phyloP scores from a whole-genome alignment of 352 stramenopile genomes.

The Pythium periplocum region DNA sequence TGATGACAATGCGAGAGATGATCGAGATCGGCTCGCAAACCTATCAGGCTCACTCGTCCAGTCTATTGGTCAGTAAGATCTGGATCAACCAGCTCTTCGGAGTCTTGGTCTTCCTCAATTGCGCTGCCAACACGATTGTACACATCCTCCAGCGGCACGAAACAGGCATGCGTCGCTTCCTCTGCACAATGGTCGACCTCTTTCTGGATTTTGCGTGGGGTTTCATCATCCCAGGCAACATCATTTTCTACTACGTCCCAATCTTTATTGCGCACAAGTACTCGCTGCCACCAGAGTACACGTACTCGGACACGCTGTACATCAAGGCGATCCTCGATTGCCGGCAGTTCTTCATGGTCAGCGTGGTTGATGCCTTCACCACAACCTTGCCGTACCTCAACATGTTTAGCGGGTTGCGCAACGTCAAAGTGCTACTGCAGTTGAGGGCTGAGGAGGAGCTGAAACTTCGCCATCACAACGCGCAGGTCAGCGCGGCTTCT shows the following conservation, averaged over 20 bases:
- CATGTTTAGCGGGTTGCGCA: constrained; percentile 20
- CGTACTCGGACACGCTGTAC: constrained; percentile 16
- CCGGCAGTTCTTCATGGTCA: constrained; percentile 29
- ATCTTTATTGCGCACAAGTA: constrained; percentile 16
- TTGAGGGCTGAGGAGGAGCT: constrained; percentile 2
- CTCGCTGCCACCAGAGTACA: constrained; percentile 11
- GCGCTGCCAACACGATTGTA: constrained; percentile 9
- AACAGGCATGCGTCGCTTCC: constrained; percentile 15
- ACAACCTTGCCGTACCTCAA: constrained; percentile 25
- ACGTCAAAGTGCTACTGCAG: constrained; percentile 23
- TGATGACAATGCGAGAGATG: constrained; percentile 19
- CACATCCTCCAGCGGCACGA: constrained; percentile 18
- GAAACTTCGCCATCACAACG: neutral
- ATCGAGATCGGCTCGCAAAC: constrained; percentile 22
- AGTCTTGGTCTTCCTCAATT: constrained; percentile 22
- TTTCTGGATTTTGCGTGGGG: constrained; percentile 25
- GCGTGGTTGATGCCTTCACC: constrained; percentile 13
- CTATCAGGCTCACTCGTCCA: constrained; percentile 25
- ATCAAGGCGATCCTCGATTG: constrained; percentile 18
- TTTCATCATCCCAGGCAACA: constrained; percentile 22
- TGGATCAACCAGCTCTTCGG: constrained; percentile 29
- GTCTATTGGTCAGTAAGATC: constrained; percentile 18
- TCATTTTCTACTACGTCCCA: constrained; percentile 19
- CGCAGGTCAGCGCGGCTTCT: too few relatives aligned
- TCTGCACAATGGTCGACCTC: constrained; percentile 19